Conservation (phyloP, 768 basidiomycete species). For the Mycena polygramma region DNA sequence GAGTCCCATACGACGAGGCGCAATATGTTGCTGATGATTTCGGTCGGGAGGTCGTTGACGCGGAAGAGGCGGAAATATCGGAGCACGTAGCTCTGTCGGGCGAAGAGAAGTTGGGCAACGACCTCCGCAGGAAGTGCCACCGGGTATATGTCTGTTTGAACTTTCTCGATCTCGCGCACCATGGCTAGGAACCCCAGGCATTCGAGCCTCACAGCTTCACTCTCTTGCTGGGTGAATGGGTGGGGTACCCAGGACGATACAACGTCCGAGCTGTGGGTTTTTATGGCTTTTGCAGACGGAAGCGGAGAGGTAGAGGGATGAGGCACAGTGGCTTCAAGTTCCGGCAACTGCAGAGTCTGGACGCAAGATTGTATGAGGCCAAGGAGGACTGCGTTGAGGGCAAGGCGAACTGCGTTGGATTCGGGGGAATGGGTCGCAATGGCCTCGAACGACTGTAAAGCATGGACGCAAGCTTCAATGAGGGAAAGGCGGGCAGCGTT, state of each 20-base stretch:
- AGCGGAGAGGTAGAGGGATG: no score
- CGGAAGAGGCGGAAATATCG: slow-evolving; percentile 37
- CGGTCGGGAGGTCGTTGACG: slow-evolving; percentile 72
- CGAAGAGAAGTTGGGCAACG: slow-evolving; percentile 39
- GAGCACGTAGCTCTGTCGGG: slow-evolving; percentile 30
- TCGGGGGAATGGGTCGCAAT: no score
- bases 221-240: slow-evolving; percentile 33
- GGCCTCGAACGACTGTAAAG: no score
- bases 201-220: slow-evolving; percentile 21
- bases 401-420: no score
- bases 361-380: no score
- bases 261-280: no score
- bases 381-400: no score
- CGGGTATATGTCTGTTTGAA: slow-evolving; percentile 37
- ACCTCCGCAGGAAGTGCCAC: slow-evolving; percentile 31
- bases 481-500: no score
- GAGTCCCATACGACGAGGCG: slow-evolving; percentile 68
- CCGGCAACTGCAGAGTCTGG: no score
- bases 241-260: slow-evolving; percentile 40
- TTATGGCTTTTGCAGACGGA: no score
- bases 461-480: no score
- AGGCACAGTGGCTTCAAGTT: no score
- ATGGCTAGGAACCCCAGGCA: slow-evolving; percentile 35
- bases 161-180: slow-evolving; percentile 28
- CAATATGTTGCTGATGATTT: slow-evolving; percentile 76